Percentiles rank a stretch among this genome's conserved stretches.
Evolutionary conservation across 306 rosid genomes (phyloP).

Genomic region (Trifolium fragiferum): DNA sequence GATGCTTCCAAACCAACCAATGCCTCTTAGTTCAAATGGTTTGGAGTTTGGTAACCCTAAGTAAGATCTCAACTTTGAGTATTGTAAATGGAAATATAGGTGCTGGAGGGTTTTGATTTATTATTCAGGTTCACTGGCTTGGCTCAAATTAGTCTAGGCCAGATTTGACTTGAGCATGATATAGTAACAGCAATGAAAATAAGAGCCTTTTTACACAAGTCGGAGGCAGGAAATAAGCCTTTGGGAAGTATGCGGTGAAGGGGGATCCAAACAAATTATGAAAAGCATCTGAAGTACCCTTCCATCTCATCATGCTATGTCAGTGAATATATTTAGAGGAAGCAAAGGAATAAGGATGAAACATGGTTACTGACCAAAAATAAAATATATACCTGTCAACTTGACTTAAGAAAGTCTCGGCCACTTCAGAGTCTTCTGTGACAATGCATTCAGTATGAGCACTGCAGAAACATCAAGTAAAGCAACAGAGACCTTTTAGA

Average conservation of each 20-base stretch:
- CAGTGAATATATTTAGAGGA: not conserved
- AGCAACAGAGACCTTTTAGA: slow-evolving; percentile 13
- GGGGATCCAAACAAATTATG: slow-evolving; percentile 20
- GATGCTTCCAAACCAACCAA: too few species aligned
- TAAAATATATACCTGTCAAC: slow-evolving; percentile 67
- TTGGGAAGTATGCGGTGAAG: not conserved
- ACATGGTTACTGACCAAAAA: not conserved
- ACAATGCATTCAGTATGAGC: slow-evolving; percentile 82
- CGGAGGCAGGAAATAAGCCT: too few species aligned
- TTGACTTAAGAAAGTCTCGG: slow-evolving; percentile 65
- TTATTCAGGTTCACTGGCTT: too few species aligned
- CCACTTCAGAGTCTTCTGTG: slow-evolving; percentile 71
- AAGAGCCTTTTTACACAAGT: too few species aligned
- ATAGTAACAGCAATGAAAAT: too few species aligned
- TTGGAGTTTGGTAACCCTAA: too few species aligned
- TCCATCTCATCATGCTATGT: not conserved
- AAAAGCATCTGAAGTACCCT: not conserved
- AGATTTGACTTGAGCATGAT: not conserved
- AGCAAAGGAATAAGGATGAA: not conserved
- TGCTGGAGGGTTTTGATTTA: too few species aligned
- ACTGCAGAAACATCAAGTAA: slow-evolving; percentile 52
- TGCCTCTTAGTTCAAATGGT: too few species aligned
- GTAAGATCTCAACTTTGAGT: too few species aligned
- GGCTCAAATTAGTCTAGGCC: too few species aligned
- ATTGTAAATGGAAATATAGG: too few species aligned